phyloP scores from a whole-genome alignment of 768 basidiomycete species.

The Mycena rosella region DNA sequence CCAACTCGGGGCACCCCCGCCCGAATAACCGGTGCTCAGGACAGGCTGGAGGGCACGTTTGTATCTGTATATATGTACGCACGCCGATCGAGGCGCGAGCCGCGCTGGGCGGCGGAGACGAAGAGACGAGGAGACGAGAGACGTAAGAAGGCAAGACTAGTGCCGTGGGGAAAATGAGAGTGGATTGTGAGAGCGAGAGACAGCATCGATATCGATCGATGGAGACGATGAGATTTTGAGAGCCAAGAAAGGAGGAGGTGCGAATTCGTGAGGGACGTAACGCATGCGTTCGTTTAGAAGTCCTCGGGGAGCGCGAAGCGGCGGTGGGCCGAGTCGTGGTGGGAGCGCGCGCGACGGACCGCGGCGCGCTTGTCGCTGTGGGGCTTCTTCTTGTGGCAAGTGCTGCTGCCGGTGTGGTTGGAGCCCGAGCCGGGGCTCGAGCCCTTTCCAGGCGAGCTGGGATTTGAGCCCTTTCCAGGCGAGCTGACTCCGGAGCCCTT shows the following conservation, averaged over 20 bases:
- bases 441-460: background rate
- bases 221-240: conserved; percentile 9
- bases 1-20: conserved; percentile 28
- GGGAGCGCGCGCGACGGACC: conserved; percentile 16
- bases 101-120: conserved; percentile 33
- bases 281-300: conserved; percentile 12
- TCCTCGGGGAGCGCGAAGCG: conserved; percentile 16
- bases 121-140: conserved; percentile 8
- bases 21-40: conserved; percentile 25
- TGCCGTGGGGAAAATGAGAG: conserved; percentile 34
- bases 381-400: conserved; percentile 21
- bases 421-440: background rate
- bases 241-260: conserved; percentile 5
- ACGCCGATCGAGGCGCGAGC: conserved; percentile 22
- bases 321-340: conserved; percentile 25
- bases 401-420: conserved; percentile 1
- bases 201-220: conserved; percentile 26
- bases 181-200: conserved; percentile 2
- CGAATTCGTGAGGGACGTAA: conserved; percentile 3
- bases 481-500: background rate
- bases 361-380: conserved; percentile 8
- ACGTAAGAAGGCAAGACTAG: conserved; percentile 28
- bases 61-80: background rate
- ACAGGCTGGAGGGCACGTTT: conserved; percentile 11
- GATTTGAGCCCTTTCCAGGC: background rate